Evolutionary conservation across 1,284 basidiomycete genomes (phyloP).

Genomic region (Austroboletus novae-zelandiae): DNA sequence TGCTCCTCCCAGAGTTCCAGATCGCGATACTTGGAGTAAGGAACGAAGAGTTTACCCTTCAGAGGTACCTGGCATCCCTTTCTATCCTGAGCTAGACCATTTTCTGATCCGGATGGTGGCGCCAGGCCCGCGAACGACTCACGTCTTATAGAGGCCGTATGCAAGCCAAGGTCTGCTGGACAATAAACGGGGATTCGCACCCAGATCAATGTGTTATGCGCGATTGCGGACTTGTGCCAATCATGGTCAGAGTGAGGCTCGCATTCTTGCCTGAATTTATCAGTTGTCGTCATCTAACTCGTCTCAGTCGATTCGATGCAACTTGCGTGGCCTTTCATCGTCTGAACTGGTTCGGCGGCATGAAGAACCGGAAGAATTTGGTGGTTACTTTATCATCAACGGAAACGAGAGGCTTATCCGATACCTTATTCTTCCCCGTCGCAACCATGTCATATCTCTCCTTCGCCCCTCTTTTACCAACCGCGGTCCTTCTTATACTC

Average conservation of each 20-base stretch:
- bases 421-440: constrained; percentile 88
- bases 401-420: constrained; percentile 99
- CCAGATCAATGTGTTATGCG: constrained; percentile 74
- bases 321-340: constrained; percentile 83
- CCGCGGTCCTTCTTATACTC: constrained; percentile 93
- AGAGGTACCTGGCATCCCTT: constrained; percentile 56
- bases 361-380: constrained; percentile 98
- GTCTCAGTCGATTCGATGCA: constrained; percentile 89
- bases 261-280: not conserved
- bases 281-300: constrained; percentile 1
- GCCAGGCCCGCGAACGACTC: constrained; percentile 85
- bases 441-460: constrained; percentile 89
- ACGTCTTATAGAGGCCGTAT: constrained; percentile 91
- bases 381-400: constrained; percentile 98
- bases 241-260: constrained; percentile 89
- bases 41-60: constrained; percentile 86
- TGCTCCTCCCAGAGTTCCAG: constrained; percentile 83
- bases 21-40: constrained; percentile 73
- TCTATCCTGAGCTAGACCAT: not conserved
- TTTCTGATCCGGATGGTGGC: constrained; percentile 9
- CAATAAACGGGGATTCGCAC: constrained; percentile 64
- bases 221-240: constrained; percentile 91
- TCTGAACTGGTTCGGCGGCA: constrained; percentile 85
- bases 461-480: constrained; percentile 85
- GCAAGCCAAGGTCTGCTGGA: constrained; percentile 89